Conservation (phyloP, 2,329 filamentous ascomycete genomes). For the Arachnopeziza araneosa region DNA sequence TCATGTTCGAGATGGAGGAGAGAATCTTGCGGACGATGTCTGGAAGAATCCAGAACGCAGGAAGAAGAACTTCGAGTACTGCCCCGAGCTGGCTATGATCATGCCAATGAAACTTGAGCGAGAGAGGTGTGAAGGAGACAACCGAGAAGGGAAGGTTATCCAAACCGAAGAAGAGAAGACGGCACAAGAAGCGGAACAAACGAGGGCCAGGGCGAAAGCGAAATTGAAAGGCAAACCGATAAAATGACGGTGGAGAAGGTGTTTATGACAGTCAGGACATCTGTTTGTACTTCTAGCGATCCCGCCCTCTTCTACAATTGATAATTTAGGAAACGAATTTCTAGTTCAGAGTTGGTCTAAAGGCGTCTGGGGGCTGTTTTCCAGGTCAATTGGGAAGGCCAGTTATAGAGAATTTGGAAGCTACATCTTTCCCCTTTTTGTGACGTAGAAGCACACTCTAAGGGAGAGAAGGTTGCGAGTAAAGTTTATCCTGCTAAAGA, state of each 20-base stretch:
- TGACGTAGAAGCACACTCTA: no score
- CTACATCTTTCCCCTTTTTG: background rate
- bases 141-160: conserved; percentile 21
- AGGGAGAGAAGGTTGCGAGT: no score
- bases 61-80: conserved; percentile 47
- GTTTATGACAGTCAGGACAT: conserved; percentile 3
- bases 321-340: background rate
- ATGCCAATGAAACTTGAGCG: conserved; percentile 51
- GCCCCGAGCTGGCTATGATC: conserved; percentile 49
- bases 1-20: conserved; percentile 42
- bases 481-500: no score
- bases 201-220: background rate
- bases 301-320: background rate
- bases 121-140: conserved; percentile 37
- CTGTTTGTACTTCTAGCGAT: conserved; percentile 16
- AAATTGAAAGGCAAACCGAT: background rate
- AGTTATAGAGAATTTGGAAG: background rate
- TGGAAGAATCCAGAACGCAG: conserved; percentile 42
- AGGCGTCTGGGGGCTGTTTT: background rate
- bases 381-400: background rate
- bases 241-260: background rate
- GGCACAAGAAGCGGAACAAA: background rate
- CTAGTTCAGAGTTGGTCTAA: background rate
- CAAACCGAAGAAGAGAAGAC: background rate
- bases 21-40: conserved; percentile 36